Base-by-base conservation (phyloP, 495 filamentous ascomycete genomes). In the Glarea lozoyensis region DNA sequence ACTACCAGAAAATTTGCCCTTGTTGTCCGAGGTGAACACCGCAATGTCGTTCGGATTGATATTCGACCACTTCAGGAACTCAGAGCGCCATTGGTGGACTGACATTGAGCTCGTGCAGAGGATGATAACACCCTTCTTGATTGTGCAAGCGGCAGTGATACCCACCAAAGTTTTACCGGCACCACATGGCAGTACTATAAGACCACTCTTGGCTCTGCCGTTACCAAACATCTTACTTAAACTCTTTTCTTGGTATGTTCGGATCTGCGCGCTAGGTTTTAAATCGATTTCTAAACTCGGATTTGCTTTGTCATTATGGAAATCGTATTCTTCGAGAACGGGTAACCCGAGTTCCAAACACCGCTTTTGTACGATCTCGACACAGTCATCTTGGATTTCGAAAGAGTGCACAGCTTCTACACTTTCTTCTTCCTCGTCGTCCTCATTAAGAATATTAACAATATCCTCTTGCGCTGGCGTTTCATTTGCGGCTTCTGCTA, bases 141-240 rank as follows among this genome's bases (percentile, higher is more conserved):
- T 89, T 0, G 93, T 97, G 60, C 90, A 97, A 16, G 86, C 92
- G 13, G 92, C 92, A 2, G 92, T 96, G 47, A 97, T 95, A 22
- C 92, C 92, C 10, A 99, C 92, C 42, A 99, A 63, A 1, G 92
- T 99, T 66, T 99, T 99, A 23, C 92, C 92, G 10, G 92, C 93
- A 30, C 92, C 92, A 62, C 93, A 99, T 38, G 92, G 92, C 50
- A 99, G 60, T 33, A 99, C 92, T 45, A 99, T 97, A 51, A 99
- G 94, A 50, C 93, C 92, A 64, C 86, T 93, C 63, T 94, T 92
- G 16, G 92, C 88, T 58, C 92, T 78, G 42, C 88, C 89, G 57
- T 99, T 99, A 54, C 92, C 88, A 55, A 99, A 99, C 93, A 99
- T 97, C 61, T 99, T 97, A 64, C 84, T 88, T 21, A 99, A 70